Evolutionary conservation across 352 stramenopile species (phyloP).

Genomic region (Globisporangium solare): DNA sequence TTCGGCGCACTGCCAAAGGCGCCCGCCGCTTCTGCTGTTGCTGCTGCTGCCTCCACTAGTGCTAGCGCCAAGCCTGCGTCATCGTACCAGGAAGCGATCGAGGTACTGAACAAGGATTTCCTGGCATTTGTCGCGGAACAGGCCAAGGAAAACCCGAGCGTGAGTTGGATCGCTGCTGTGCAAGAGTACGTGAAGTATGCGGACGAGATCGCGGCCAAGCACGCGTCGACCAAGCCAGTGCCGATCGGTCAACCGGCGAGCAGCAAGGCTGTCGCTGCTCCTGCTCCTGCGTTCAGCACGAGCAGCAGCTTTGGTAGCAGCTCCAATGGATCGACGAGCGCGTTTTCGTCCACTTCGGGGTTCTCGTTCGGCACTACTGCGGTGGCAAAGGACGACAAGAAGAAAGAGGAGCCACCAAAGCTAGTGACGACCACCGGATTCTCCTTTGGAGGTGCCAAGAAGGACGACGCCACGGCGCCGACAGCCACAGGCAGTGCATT

Average conservation of each 20-base stretch:
- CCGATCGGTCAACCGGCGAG: conserved; percentile 30
- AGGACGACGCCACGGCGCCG: conserved; percentile 9
- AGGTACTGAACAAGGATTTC: conserved; percentile 80
- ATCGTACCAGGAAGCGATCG: conserved; percentile 74
- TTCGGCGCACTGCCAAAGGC: conserved; percentile 3
- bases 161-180: conserved; percentile 56
- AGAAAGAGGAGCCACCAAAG: conserved; percentile 7
- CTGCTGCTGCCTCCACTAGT: background rate
- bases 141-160: conserved; percentile 56
- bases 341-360: conserved; percentile 9
- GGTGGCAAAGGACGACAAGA: conserved; percentile 6
- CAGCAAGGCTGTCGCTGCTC: background rate
- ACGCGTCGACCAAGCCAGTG: conserved; percentile 59
- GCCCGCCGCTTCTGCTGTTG: background rate
- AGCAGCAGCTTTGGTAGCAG: background rate
- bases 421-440: conserved; percentile 16
- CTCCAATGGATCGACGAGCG: conserved; percentile 5
- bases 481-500: conserved; percentile 26
- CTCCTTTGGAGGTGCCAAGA: conserved; percentile 27
- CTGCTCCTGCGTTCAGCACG: conserved; percentile 4
- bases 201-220: conserved; percentile 47
- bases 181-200: conserved; percentile 80
- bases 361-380: conserved; percentile 13
- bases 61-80: conserved; percentile 1
- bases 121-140: conserved; percentile 66